These are phyloP conservation scores for Zygosaccharomyces sapae DNA, from an alignment of 1,139 yeast species.

Conservation along the genomic window DNA sequence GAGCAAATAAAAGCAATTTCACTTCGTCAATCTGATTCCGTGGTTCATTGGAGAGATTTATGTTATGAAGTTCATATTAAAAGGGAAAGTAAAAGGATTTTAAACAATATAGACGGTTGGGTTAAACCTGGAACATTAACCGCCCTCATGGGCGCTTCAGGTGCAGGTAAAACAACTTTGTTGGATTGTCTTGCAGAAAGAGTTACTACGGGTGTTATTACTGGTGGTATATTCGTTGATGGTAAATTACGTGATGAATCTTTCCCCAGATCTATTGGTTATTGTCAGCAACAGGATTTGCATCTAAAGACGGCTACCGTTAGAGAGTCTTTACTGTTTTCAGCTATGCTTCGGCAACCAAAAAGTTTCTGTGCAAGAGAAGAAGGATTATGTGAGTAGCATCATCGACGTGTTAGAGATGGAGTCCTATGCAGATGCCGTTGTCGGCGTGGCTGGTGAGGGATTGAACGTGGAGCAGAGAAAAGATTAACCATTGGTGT, in stretches of 20 bases:
- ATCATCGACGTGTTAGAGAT: constrained; percentile 59
- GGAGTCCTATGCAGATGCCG: constrained; percentile 64
- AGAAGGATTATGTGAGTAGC: constrained; percentile 60
- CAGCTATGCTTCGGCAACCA: constrained; percentile 68
- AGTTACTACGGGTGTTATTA: constrained; percentile 62
- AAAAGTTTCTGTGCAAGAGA: constrained; percentile 50
- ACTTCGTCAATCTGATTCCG: constrained; percentile 26
- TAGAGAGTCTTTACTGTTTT: constrained; percentile 62
- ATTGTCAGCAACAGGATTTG: constrained; percentile 69
- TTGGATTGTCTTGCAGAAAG: constrained; percentile 64
- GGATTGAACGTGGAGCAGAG: constrained; percentile 70
- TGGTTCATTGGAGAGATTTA: constrained; percentile 51
- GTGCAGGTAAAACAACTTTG: constrained; percentile 70
- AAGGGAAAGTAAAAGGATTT: constrained; percentile 49
- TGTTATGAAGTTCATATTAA: constrained; percentile 49
- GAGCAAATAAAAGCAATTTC: constrained; percentile 11
- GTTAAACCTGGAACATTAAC: constrained; percentile 64
- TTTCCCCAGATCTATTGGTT: constrained; percentile 68
- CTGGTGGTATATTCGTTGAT: constrained; percentile 63
- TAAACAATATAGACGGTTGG: constrained; percentile 64
- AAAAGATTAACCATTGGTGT: constrained; percentile 71
- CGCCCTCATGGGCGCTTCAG: constrained; percentile 72
- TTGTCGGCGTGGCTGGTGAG: constrained; percentile 67
- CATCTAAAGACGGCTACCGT: constrained; percentile 62
- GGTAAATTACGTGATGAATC: constrained; percentile 56